Percentiles rank a stretch among this genome's conserved stretches.
Evolutionary conservation across 2,329 filamentous ascomycete species (phyloP).

Genomic region (Botrytis hyacinthi): DNA sequence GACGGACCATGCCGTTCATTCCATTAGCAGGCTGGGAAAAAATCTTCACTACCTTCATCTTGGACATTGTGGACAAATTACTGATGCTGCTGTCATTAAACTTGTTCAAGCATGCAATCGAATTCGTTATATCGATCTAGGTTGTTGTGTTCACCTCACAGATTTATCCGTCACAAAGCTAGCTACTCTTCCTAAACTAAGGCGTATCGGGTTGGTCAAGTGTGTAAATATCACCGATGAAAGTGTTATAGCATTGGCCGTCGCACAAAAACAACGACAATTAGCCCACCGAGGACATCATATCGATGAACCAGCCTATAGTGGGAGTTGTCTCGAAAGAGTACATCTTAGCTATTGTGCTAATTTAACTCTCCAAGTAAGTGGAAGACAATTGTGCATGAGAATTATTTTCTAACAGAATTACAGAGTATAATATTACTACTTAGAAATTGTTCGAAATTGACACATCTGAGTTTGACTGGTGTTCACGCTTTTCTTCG

Average conservation of each 20-base stretch:
- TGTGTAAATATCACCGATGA: conserved; percentile 86
- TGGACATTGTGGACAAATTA: conserved; percentile 89
- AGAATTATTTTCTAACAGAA: conserved; percentile 36
- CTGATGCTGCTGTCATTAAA: conserved; percentile 80
- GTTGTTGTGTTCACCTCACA: conserved; percentile 88
- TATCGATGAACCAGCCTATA: conserved; percentile 1
- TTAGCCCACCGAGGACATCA: conserved; percentile 8
- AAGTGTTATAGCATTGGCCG: conserved; percentile 81
- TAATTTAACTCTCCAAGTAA: conserved; percentile 75
- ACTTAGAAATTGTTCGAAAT: conserved; percentile 83
- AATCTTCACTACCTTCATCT: conserved; percentile 96
- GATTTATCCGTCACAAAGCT: conserved; percentile 82
- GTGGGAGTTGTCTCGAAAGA: conserved; percentile 62
- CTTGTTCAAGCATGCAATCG: conserved; percentile 85
- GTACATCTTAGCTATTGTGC: conserved; percentile 96
- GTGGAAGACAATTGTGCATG: conserved; percentile 33
- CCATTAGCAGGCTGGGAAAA: conserved; percentile 87
- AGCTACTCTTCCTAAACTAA: conserved; percentile 84
- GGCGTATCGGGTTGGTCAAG: conserved; percentile 93
- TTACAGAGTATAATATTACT: conserved; percentile 81
- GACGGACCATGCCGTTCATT: conserved; percentile 81
- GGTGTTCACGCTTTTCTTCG: conserved; percentile 88
- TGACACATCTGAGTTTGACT: conserved; percentile 92
- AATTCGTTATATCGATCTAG: conserved; percentile 95
- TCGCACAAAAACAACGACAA: conserved; percentile 34